Percentiles rank a stretch among this genome's conserved stretches.
These are phyloP conservation scores for Abrus precatorius DNA, from an alignment of 306 rosid genomes.

Conservation along the genomic window DNA sequence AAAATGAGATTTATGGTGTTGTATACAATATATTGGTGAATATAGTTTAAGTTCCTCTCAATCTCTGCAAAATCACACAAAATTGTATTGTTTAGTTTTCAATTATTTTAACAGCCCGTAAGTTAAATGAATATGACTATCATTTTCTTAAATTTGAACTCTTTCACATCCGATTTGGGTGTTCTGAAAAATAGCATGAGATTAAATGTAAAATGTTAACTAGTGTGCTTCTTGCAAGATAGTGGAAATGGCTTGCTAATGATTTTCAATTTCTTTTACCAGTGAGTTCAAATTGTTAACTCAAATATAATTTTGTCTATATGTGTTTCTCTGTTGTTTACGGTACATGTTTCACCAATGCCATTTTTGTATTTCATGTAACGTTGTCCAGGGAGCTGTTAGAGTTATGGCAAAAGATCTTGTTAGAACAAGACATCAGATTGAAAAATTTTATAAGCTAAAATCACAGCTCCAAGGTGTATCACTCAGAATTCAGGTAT, in stretches of 20 bases:
- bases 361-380: slow-evolving; percentile 43
- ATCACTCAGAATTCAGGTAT: slow-evolving; percentile 96
- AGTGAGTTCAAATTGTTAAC: not conserved
- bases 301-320: slow-evolving; percentile 20
- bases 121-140: not conserved
- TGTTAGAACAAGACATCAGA: slow-evolving; percentile 94
- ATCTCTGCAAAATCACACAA: not conserved
- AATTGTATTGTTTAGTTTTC: not conserved
- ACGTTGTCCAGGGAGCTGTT: slow-evolving; percentile 89
- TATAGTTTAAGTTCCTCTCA: slow-evolving; percentile 19
- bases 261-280: slow-evolving; percentile 1
- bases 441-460: slow-evolving; percentile 97
- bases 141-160: slow-evolving; percentile 10
- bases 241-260: not conserved
- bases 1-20: slow-evolving; percentile 10
- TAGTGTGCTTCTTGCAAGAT: slow-evolving; percentile 10
- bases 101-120: not conserved
- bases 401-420: slow-evolving; percentile 99
- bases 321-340: slow-evolving; percentile 12
- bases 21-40: not conserved
- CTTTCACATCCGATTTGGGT: not conserved
- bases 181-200: slow-evolving; percentile 36
- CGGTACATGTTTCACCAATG: slow-evolving; percentile 38
- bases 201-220: slow-evolving; percentile 20
- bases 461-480: slow-evolving; percentile 99